Base-by-base conservation (phyloP, 176 grass and related monocot species). In the Aegilops longissima region DNA sequence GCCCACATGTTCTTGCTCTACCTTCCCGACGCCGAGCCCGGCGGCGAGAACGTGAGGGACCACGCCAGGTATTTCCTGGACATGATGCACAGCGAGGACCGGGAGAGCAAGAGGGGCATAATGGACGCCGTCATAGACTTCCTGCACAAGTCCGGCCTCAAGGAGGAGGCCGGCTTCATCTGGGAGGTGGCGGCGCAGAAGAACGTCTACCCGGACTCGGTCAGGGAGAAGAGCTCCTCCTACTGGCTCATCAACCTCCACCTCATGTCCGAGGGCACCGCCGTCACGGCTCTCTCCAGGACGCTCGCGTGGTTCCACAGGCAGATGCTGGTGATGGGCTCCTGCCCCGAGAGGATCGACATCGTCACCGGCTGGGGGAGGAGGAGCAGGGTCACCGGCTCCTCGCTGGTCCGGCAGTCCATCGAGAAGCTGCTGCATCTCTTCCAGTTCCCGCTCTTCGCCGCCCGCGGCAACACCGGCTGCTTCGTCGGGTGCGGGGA, bases 171-270 rank as follows among this genome's bases (percentile, higher is more conserved):
- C 13, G 97, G 97, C 14, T 86, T 96, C 30, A 91, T 98, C 54
- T 98, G 97, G 94, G 97, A 98, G 80, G 93, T 98, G 23, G 97
- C 90, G 3, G 90, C 93, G 1, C 88, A 96, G 82, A 98, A 79
- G 69, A 98, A 98, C 12, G 90, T 98, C n/a, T 98, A 98, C 80
- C 97, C 97, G 5, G 94, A 96, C 86, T 98, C 90, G 18, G 49
- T 96, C 4, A 92, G 86, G 79, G 92, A 98, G 84, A 98, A 95
- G 79, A 81, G 84, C 71, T 79, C 82, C 0, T 94, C 90, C 1
- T 93, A 94, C 88, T 98, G 97, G 97, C 90, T 94, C 29, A 93
- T 98, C 76, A 98, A 98, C 76, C 90, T 96, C 31, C 97, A 98
- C 64, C 62, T 98, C 63, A 96, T 98, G 97, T 98, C 97, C 0